Evolutionary conservation across 2,329 filamentous ascomycete species (phyloP).

Genomic region (Zopfia rhizophila): DNA sequence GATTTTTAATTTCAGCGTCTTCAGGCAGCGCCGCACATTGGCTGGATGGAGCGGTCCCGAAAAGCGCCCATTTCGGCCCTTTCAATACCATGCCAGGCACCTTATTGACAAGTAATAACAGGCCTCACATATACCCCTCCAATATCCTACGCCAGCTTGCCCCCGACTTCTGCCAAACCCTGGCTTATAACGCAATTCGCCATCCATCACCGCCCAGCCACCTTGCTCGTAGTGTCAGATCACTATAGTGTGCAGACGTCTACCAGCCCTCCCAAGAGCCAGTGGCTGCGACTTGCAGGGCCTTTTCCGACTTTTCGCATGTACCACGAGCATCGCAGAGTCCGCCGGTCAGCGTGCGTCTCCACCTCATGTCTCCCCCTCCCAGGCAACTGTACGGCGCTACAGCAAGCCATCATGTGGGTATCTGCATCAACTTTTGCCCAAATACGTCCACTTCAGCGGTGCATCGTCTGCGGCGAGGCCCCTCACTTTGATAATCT

Average conservation of each 20-base stretch:
- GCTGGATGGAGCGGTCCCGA: slow-evolving; percentile 9
- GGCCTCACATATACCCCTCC: slow-evolving; percentile 43
- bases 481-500: slow-evolving; percentile 57
- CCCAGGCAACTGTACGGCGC: slow-evolving; percentile 16
- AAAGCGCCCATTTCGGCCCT: slow-evolving; percentile 17
- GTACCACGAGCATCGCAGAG: slow-evolving; percentile 12
- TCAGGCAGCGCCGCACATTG: slow-evolving; percentile 22
- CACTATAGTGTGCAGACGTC: slow-evolving; percentile 13
- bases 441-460: slow-evolving; percentile 59
- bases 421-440: slow-evolving; percentile 40
- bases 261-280: not conserved
- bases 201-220: slow-evolving; percentile 16
- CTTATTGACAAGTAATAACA: slow-evolving; percentile 34
- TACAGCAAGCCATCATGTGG: slow-evolving; percentile 17
- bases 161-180: slow-evolving; percentile 28
- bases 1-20: slow-evolving; percentile 22
- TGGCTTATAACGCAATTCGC: slow-evolving; percentile 36
- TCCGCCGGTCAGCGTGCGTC: slow-evolving; percentile 24
- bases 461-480: slow-evolving; percentile 50
- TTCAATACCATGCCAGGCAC: slow-evolving; percentile 29
- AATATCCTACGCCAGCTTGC: slow-evolving; percentile 26
- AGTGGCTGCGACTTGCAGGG: not conserved
- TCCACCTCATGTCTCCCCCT: slow-evolving; percentile 15
- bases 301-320: slow-evolving; percentile 14
- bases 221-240: slow-evolving; percentile 29